These are phyloP conservation scores for Oryza nivara DNA, from an alignment of 176 grass and related monocot species.

Conservation along the genomic window DNA sequence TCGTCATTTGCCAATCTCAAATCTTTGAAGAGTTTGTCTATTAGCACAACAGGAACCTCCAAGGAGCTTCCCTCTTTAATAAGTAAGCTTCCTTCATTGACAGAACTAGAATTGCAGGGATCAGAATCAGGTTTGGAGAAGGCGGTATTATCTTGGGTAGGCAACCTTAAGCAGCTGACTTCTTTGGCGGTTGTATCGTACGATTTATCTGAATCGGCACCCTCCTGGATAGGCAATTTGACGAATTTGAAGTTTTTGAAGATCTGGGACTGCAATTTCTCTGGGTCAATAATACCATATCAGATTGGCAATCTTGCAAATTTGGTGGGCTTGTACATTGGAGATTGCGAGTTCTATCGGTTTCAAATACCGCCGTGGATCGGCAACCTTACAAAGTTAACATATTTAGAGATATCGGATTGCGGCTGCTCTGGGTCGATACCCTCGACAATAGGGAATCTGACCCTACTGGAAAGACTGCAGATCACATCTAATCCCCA, in stretches of 20 bases:
- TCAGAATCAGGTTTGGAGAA: not conserved
- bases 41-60: not conserved
- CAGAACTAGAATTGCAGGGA: not conserved
- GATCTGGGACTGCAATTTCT: not conserved
- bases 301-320: not conserved
- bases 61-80: not conserved
- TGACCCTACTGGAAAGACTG: not conserved
- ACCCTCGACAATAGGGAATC: conserved; percentile 5
- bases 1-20: not conserved
- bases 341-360: not conserved
- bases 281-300: not conserved
- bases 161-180: not conserved
- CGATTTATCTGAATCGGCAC: not conserved
- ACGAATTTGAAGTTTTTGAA: not conserved
- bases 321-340: too few species aligned
- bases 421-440: not conserved
- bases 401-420: too few species aligned
- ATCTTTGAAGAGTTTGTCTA: not conserved
- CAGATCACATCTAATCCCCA: not conserved
- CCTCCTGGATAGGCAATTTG: conserved; percentile 15
- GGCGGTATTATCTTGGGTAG: not conserved
- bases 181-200: accelerated
- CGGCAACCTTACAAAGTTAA: not conserved
- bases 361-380: conserved; percentile 8
- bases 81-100: not conserved